phyloP scores from a whole-genome alignment of 805 yeast genomes.

The Lachancea quebecensis region DNA sequence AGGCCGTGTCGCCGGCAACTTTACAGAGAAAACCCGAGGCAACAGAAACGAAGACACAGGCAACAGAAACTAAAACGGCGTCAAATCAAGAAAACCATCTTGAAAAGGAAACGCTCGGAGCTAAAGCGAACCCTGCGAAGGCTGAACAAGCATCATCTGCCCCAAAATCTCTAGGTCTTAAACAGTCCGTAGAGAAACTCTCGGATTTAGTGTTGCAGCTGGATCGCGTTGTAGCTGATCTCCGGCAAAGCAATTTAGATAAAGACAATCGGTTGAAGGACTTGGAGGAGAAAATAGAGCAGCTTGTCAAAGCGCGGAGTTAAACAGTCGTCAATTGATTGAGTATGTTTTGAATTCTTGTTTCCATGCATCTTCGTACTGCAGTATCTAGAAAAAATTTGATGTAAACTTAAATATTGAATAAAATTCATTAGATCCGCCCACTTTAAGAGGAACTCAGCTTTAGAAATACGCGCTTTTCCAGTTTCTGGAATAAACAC shows the following conservation, averaged over 20 bases:
- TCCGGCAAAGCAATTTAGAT: constrained; percentile 48
- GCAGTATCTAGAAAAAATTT: too few relatives aligned
- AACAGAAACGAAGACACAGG: too few relatives aligned
- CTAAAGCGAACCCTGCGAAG: neutral
- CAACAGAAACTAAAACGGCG: too few relatives aligned
- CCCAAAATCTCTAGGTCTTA: constrained; percentile 54
- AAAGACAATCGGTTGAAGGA: constrained; percentile 56
- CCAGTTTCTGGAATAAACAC: neutral
- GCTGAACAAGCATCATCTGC: constrained; percentile 16
- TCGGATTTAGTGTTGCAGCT: constrained; percentile 50
- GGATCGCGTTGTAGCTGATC: constrained; percentile 46
- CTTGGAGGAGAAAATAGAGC: constrained; percentile 57
- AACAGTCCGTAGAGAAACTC: constrained; percentile 63
- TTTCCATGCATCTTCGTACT: too few relatives aligned
- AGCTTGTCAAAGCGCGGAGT: constrained; percentile 36
- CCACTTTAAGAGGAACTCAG: too few relatives aligned
- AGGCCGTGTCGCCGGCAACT: too few relatives aligned
- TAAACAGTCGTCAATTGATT: constrained; percentile 11
- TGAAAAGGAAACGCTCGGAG: too few relatives aligned
- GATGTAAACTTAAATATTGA: too few relatives aligned
- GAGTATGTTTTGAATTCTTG: neutral
- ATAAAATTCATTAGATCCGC: too few relatives aligned
- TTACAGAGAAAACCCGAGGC: too few relatives aligned
- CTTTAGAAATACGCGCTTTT: too few relatives aligned
- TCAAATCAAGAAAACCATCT: too few relatives aligned